Conservation (phyloP, 805 yeast species). For the Candida glaebosa region DNA sequence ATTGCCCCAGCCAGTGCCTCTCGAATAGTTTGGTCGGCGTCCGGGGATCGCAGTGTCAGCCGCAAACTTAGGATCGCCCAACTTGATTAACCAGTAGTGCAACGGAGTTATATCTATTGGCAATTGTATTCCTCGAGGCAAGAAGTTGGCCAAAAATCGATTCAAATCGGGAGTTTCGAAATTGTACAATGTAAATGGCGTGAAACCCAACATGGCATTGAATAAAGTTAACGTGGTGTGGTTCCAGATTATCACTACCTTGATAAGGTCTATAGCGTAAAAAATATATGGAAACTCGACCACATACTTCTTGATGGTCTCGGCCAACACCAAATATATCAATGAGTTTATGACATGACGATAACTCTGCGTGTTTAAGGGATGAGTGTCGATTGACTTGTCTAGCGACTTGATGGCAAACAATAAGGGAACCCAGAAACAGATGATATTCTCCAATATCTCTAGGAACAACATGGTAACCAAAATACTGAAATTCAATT, state of each 20-base stretch:
- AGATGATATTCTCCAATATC: not conserved
- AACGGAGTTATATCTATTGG: not conserved
- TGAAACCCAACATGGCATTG: not conserved
- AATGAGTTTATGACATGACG: slow-evolving; percentile 2
- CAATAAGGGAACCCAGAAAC: slow-evolving; percentile 1
- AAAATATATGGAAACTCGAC: not conserved
- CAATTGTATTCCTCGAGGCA: not conserved
- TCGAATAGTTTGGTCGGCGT: not conserved
- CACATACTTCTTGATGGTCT: not conserved
- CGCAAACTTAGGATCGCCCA: not conserved
- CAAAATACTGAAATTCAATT: no score
- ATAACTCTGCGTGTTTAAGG: not conserved
- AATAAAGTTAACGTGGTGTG: not conserved
- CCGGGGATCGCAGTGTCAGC: not conserved
- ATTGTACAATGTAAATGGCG: not conserved
- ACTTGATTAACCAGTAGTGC: slow-evolving; percentile 1
- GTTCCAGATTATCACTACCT: not conserved
- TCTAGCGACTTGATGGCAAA: slow-evolving; percentile 1
- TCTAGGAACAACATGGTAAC: not conserved
- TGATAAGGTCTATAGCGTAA: not conserved
- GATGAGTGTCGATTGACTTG: not conserved
- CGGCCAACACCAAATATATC: slow-evolving; percentile 1
- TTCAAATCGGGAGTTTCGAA: not conserved
- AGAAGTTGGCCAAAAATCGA: not conserved
- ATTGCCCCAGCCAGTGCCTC: not conserved